Evolutionary conservation across 192 early-diverging fungal species (phyloP), one percentile per base, ranked within the genome.

Genomic region (Phycomyces nitens): DNA sequence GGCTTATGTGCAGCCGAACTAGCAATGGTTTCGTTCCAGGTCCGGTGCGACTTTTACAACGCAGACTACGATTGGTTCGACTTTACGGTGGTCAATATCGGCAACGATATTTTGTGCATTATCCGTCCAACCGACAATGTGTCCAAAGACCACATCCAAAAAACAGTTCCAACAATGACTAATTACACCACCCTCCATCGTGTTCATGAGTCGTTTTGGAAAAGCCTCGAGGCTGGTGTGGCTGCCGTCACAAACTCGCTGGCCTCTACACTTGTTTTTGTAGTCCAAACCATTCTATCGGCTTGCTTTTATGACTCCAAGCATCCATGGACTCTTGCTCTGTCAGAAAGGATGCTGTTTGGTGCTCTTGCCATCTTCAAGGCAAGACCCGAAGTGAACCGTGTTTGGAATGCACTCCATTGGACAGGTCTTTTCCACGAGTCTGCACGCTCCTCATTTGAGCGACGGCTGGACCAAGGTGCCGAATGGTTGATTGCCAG

Each of bases 1-100:
- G 64, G 53, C 26, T 44, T 72, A 14, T 52, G 63, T 41, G 27
- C 60, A 53, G 64, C 69, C 52, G 15, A 47, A 11, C 44, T n/a
- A 3, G 18, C 44, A 11, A 18, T 18, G 12, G 15, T n/a, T 18
- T 47, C 44, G 15, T 47, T 47, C 44, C 18, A 14, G 15, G 18
- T 47, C 44, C 44, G 44, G 18, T 47, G 44, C 12, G 44, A 47
- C 11, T 47, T 47, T 47, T 14, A 47, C 44, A 14, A 47, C 44
- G 12, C 44, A 47, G 11, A 18, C 44, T 47, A 47, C 18, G 44
- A 47, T 11, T 47, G 44, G 44, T 47, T 47, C 44, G 15, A 47
- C 44, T 47, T 47, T 47, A 47, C 44, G 12, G 44, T 47, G 3
- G 15, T 47, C 3, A 14, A 47, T n/a, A 18, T 47, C 3, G 44